Evolutionary conservation across 306 rosid species (phyloP).

Genomic region (Erythrophleum fordii): DNA sequence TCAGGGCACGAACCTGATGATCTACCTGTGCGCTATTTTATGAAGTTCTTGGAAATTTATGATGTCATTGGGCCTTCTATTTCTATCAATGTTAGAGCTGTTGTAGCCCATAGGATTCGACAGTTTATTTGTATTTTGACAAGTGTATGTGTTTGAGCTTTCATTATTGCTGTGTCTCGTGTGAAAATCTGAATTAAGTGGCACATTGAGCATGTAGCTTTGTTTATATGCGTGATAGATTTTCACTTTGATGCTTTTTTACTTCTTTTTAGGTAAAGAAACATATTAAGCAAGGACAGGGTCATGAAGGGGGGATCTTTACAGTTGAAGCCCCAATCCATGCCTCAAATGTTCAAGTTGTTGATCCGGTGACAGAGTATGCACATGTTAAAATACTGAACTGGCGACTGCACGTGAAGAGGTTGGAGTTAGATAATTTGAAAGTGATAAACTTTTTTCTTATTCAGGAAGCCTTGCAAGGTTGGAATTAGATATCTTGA

Average conservation of each 20-base stretch:
- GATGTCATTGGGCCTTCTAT: not conserved
- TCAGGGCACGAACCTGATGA: not conserved
- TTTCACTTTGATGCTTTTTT: slow-evolving; percentile 1
- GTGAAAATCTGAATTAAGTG: not conserved
- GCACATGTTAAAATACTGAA: slow-evolving; percentile 9
- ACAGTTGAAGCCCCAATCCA: slow-evolving; percentile 93
- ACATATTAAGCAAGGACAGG: slow-evolving; percentile 96
- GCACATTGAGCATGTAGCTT: slow-evolving; percentile 5
- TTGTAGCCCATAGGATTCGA: not conserved
- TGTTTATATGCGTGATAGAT: not conserved
- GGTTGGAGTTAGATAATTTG: slow-evolving; percentile 18
- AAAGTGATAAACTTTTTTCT: slow-evolving; percentile 6
- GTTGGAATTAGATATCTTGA: slow-evolving; percentile 84
- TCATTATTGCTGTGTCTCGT: not conserved
- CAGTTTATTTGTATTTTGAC: not conserved
- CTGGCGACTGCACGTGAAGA: slow-evolving; percentile 1
- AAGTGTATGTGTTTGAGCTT: not conserved
- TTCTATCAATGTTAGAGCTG: not conserved
- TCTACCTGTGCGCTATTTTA: not conserved
- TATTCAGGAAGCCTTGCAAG: slow-evolving; percentile 85
- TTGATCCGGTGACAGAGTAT: slow-evolving; percentile 88
- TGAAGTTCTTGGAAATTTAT: not conserved
- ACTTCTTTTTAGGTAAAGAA: slow-evolving; percentile 69
- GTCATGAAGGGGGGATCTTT: slow-evolving; percentile 96
- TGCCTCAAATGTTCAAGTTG: slow-evolving; percentile 83